phyloP scores from a whole-genome alignment of 2,329 filamentous ascomycete species.

The Aspergillus sp. region DNA sequence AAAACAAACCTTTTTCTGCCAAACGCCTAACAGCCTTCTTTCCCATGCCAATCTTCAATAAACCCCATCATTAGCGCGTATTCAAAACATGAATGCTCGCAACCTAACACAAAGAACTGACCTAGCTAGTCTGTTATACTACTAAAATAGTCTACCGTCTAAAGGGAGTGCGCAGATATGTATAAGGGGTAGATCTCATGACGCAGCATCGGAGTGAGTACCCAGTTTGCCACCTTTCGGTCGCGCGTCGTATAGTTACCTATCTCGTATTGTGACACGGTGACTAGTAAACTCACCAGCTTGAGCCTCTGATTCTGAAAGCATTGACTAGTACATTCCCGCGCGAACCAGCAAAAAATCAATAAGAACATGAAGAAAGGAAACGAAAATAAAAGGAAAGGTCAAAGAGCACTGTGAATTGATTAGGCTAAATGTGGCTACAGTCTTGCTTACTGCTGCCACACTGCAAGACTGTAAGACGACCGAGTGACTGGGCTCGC shows the following conservation, averaged over 20 bases:
- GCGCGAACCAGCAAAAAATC: no score
- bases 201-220: not conserved
- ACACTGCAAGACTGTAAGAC: not conserved
- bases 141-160: no score
- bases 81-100: no score
- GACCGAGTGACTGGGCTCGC: not conserved
- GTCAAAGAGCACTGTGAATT: not conserved
- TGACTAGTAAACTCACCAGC: no score
- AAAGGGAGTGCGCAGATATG: no score
- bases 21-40: no score
- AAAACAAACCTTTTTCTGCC: not conserved
- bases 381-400: not conserved
- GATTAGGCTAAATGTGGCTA: not conserved
- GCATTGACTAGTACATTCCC: no score
- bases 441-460: not conserved
- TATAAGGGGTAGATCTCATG: not conserved
- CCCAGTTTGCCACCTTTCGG: constrained; percentile 2
- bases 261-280: not conserved
- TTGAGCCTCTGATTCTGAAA: no score
- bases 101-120: no score
- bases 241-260: not conserved
- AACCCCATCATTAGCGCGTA: no score
- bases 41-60: no score
- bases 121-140: not conserved
- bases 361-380: not conserved